Evolutionary conservation across 257 asterid genomes (phyloP).

Genomic region (Oldenlandia corymbosa): DNA sequence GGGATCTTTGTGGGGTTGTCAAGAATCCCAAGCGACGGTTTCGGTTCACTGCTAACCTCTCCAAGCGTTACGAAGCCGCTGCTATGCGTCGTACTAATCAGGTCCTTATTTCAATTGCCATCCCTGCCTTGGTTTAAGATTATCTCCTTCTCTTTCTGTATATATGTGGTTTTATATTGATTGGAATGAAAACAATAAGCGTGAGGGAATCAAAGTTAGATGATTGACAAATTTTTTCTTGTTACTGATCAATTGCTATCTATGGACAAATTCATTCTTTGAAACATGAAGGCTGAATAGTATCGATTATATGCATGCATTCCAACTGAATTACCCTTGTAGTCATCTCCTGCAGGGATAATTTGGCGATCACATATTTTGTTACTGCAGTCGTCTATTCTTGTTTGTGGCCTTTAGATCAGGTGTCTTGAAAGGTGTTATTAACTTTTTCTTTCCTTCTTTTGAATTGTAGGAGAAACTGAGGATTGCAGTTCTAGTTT

Average conservation of each 20-base stretch:
- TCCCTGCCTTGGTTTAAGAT: background rate
- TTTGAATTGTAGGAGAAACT: constrained; percentile 55
- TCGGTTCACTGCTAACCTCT: constrained; percentile 80
- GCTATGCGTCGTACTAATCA: constrained; percentile 72
- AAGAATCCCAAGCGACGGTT: constrained; percentile 79
- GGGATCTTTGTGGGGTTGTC: constrained; percentile 62
- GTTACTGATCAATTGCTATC: background rate
- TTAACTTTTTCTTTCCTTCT: constrained; percentile 12
- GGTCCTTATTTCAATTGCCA: constrained; percentile 24
- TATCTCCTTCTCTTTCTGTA: too few relatives aligned
- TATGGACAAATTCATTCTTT: background rate
- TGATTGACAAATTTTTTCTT: background rate
- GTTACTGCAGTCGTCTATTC: background rate
- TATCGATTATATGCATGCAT: background rate
- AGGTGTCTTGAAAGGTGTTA: background rate
- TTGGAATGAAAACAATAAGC: too few relatives aligned
- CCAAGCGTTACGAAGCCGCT: constrained; percentile 74
- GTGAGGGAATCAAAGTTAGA: too few relatives aligned
- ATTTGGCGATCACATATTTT: too few relatives aligned
- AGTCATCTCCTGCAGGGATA: background rate
- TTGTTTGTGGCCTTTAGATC: background rate
- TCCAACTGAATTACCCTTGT: background rate
- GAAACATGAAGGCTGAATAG: background rate
- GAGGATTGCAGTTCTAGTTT: constrained; percentile 77
- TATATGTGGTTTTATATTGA: too few relatives aligned